A percentile compares a stretch with the other conserved stretches of the same genome.
These are phyloP conservation scores for Apocynum venetum DNA, from an alignment of 257 asterid species.

Conservation along the genomic window DNA sequence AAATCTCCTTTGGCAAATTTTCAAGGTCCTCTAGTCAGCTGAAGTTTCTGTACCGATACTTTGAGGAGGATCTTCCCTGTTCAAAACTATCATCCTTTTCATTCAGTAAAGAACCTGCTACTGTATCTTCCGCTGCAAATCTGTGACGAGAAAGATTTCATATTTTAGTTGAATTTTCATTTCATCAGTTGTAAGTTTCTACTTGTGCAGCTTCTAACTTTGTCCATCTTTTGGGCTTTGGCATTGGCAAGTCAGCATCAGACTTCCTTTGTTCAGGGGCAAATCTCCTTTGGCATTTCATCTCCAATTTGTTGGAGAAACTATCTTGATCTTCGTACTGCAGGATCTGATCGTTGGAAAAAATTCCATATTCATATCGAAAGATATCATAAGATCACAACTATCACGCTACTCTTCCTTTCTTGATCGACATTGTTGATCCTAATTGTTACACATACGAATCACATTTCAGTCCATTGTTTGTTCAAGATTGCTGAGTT, in stretches of 20 bases:
- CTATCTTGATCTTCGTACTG: conserved; percentile 24
- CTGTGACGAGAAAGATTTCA: conserved; percentile 14
- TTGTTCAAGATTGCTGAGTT: conserved; percentile 6
- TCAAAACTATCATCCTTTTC: conserved; percentile 12
- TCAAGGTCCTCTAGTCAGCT: conserved; percentile 30
- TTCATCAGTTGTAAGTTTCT: conserved; percentile 20
- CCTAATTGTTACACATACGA: conserved; percentile 12
- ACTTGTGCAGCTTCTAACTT: conserved; percentile 18
- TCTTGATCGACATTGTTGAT: conserved; percentile 9
- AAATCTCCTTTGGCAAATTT: conserved; percentile 68
- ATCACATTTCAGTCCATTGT: conserved; percentile 12
- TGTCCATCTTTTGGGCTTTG: conserved; percentile 48
- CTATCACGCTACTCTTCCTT: not conserved
- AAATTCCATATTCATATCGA: not conserved
- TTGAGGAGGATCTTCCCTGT: conserved; percentile 18
- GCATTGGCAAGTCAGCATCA: conserved; percentile 50
- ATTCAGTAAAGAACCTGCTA: conserved; percentile 13
- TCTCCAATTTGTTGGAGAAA: conserved; percentile 62
- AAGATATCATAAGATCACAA: not conserved
- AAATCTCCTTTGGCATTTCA: conserved; percentile 89
- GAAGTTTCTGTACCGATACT: conserved; percentile 12
- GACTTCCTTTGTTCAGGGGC: conserved; percentile 44
- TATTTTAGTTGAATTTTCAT: conserved; percentile 17
- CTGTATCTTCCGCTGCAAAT: conserved; percentile 15
- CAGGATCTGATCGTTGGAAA: conserved; percentile 17